Percentiles rank a stretch among this genome's conserved stretches.
Conservation (phyloP, 1,284 basidiomycete genomes). For the Moesziomyces sp. region DNA sequence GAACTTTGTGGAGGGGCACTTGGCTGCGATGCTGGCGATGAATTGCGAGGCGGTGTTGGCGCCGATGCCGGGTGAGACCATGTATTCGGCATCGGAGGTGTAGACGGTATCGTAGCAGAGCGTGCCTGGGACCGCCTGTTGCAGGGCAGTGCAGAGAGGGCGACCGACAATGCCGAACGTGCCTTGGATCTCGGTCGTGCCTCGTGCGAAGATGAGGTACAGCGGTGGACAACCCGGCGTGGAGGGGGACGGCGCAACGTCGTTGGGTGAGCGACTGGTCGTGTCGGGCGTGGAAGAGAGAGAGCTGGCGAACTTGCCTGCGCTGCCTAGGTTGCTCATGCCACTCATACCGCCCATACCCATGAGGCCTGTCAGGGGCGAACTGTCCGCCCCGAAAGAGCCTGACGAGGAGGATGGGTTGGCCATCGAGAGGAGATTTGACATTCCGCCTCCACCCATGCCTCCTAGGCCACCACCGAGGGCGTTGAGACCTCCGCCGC, state of each 20-base stretch:
- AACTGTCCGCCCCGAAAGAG: background rate
- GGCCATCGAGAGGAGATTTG: background rate
- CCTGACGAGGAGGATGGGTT: background rate
- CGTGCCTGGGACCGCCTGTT: slow-evolving; percentile 19
- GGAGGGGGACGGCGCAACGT: no score
- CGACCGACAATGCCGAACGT: slow-evolving; percentile 38
- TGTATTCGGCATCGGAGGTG: slow-evolving; percentile 26
- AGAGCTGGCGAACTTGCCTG: background rate
- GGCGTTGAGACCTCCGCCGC: background rate
- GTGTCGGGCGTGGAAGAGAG: background rate
- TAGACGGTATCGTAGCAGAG: slow-evolving; percentile 36
- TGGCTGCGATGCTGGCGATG: slow-evolving; percentile 7
- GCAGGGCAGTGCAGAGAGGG: slow-evolving; percentile 25
- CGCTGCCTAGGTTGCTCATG: background rate
- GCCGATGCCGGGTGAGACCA: slow-evolving; percentile 13
- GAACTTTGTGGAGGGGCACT: slow-evolving; percentile 31
- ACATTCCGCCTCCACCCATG: background rate
- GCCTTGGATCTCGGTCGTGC: slow-evolving; percentile 35
- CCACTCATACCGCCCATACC: slow-evolving; percentile 2
- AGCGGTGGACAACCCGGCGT: slow-evolving; percentile 20
- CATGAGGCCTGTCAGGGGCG: background rate
- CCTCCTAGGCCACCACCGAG: background rate
- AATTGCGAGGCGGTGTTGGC: slow-evolving; percentile 10
- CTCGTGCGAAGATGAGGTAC: slow-evolving; percentile 40
- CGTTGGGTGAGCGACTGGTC: background rate